A percentile compares a stretch with the other conserved stretches of the same genome.
These are phyloP conservation scores for Epichloe gansuensis DNA, from an alignment of 2,329 filamentous ascomycete species.

Conservation along the genomic window DNA sequence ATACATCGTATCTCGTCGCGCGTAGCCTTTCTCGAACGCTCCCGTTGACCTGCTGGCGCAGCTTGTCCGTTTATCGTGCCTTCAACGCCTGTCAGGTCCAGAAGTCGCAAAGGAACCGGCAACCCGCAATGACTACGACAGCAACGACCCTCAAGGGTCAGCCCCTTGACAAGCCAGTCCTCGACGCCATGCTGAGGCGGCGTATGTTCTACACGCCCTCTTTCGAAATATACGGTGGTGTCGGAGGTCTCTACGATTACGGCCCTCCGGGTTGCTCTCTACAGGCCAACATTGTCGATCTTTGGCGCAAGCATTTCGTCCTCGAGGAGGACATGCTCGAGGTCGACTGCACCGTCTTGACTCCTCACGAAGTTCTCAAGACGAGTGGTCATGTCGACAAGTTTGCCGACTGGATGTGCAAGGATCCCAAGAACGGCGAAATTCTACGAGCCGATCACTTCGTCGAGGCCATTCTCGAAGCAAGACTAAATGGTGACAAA, in stretches of 20 bases:
- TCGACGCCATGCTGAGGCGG: constrained; percentile 78
- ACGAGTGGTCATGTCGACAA: constrained; percentile 95
- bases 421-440: constrained; percentile 93
- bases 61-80: constrained; percentile 17
- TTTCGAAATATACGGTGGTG: constrained; percentile 90
- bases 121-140: constrained; percentile 31
- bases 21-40: constrained; percentile 8
- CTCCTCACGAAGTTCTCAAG: constrained; percentile 86
- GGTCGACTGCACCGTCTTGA: constrained; percentile 87
- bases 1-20: constrained; percentile 5
- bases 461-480: constrained; percentile 86
- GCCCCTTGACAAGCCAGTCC: constrained; percentile 66
- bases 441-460: constrained; percentile 94
- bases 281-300: constrained; percentile 75
- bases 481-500: constrained; percentile 78
- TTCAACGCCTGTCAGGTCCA: constrained; percentile 18
- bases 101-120: constrained; percentile 13
- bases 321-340: constrained; percentile 91
- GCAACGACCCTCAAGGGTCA: constrained; percentile 77
- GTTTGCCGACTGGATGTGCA: constrained; percentile 99
- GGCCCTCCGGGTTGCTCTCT: constrained; percentile 78
- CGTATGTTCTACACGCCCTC: constrained; percentile 90
- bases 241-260: constrained; percentile 85
- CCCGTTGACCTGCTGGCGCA: constrained; percentile 13
- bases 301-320: constrained; percentile 89